These are phyloP conservation scores for Salvia miltiorrhiza DNA, from an alignment of 257 asterid species.

Conservation along the genomic window DNA sequence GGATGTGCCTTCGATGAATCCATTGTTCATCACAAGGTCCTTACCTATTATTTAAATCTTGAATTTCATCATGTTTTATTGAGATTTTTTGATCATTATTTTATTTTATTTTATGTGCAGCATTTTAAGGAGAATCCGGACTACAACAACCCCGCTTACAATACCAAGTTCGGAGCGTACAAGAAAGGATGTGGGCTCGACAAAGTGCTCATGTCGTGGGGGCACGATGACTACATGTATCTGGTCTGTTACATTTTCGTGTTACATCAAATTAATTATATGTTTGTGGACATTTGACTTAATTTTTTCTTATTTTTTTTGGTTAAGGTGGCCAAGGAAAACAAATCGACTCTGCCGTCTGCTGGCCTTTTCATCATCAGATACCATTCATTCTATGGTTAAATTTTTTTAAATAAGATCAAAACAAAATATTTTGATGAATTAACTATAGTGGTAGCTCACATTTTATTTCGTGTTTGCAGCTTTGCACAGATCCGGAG, in stretches of 20 bases:
- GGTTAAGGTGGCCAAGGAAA: conserved; percentile 84
- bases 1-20: conserved; percentile 85
- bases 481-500: conserved; percentile 74
- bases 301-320: not conserved
- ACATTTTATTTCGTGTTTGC: conserved; percentile 10
- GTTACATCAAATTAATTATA: not conserved
- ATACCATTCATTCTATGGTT: conserved; percentile 84
- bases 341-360: conserved; percentile 65
- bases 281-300: not conserved
- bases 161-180: conserved; percentile 64
- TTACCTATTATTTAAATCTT: not conserved
- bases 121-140: conserved; percentile 69
- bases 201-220: conserved; percentile 88
- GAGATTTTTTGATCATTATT: not conserved
- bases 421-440: not conserved
- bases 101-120: conserved; percentile 30
- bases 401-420: not conserved
- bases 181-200: conserved; percentile 69
- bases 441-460: not conserved
- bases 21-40: conserved; percentile 71
- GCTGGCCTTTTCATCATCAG: conserved; percentile 79
- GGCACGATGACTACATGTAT: conserved; percentile 93
- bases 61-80: not conserved
- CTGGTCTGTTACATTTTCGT: conserved; percentile 35
- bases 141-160: conserved; percentile 42